phyloP scores from a whole-genome alignment of 108 stramenopile species.

The Conticribra weissflogii region DNA sequence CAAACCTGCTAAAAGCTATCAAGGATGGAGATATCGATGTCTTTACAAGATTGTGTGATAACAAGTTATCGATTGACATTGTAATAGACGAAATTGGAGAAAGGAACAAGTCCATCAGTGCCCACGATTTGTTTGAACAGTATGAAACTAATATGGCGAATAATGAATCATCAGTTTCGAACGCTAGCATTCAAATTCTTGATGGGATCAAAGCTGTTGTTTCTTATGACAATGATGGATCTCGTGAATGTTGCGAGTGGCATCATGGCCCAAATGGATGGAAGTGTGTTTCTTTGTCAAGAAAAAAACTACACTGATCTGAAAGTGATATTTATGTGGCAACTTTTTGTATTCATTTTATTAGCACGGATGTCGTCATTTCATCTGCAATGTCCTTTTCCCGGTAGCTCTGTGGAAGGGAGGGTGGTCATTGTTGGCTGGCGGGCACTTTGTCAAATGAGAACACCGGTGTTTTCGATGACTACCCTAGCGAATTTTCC shows the following conservation, averaged over 20 bases:
- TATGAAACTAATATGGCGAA: background rate
- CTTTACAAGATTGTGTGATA: slow-evolving; percentile 46
- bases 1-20: slow-evolving; percentile 51
- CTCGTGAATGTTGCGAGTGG: slow-evolving; percentile 37
- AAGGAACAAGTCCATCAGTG: background rate
- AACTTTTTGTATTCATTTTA: no score
- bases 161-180: slow-evolving; percentile 1
- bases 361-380: no score
- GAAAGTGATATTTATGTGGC: no score
- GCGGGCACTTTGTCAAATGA: no score
- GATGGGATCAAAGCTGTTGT: slow-evolving; percentile 71
- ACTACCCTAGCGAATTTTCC: no score
- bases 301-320: no score
- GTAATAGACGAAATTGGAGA: background rate
- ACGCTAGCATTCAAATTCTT: slow-evolving; percentile 61
- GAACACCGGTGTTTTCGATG: no score
- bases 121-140: background rate
- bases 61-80: slow-evolving; percentile 39
- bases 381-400: no score
- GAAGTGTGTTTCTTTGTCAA: slow-evolving; percentile 29
- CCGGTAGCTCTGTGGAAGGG: no score
- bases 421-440: no score
- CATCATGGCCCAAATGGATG: slow-evolving; percentile 34
- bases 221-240: slow-evolving; percentile 52
- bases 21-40: slow-evolving; percentile 41